phyloP scores from a whole-genome alignment of 2,329 filamentous ascomycete genomes.

The Monosporascus cannonballus region DNA sequence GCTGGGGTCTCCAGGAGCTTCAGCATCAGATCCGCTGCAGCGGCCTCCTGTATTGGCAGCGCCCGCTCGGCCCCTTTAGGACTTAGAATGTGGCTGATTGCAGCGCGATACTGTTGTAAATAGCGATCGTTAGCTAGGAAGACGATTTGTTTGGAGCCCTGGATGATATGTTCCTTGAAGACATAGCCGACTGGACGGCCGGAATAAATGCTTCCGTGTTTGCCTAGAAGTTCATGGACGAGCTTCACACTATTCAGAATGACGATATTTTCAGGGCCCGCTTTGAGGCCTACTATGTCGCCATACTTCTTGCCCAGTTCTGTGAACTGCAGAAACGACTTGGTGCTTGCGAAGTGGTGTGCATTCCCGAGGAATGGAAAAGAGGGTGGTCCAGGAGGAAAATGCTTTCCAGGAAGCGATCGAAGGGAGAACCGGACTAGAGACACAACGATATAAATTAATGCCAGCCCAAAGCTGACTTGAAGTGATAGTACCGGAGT shows the following conservation, averaged over 20 bases:
- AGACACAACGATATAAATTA: background rate
- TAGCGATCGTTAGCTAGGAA: conserved; percentile 1
- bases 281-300: conserved; percentile 8
- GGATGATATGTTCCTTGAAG: conserved; percentile 3
- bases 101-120: conserved; percentile 2
- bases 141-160: conserved; percentile 2
- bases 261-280: conserved; percentile 6
- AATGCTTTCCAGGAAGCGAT: conserved; percentile 1
- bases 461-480: background rate
- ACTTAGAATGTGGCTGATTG: conserved; percentile 1
- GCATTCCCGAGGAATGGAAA: conserved; percentile 4
- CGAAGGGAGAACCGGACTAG: conserved; percentile 2
- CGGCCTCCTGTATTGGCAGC: conserved; percentile 2
- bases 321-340: conserved; percentile 4
- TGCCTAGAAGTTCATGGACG: conserved; percentile 6
- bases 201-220: conserved; percentile 6
- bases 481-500: too few relatives aligned
- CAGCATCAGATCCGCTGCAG: conserved; percentile 1
- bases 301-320: conserved; percentile 2
- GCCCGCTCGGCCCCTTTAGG: background rate
- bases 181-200: conserved; percentile 3
- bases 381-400: conserved; percentile 2
- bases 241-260: conserved; percentile 4
- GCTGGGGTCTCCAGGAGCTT: conserved; percentile 1
- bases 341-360: conserved; percentile 2